phyloP scores from a whole-genome alignment of 495 filamentous ascomycete genomes.

The Neurospora sp. region DNA sequence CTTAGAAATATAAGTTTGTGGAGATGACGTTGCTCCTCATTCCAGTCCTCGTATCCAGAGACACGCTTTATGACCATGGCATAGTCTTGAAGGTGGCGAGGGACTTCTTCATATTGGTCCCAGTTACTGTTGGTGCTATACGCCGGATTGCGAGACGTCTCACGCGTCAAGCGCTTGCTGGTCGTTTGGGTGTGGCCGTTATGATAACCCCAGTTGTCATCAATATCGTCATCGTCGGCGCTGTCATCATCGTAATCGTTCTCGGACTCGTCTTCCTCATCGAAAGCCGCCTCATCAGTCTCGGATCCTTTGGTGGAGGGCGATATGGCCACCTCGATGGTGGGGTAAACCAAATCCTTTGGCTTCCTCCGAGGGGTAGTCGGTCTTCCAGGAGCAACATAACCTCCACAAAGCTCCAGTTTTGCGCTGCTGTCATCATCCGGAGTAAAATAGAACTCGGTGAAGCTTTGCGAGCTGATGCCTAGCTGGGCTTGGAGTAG shows the following conservation, averaged over 20 bases:
- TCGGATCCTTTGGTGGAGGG: not conserved
- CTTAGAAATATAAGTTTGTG: slow-evolving; percentile 22
- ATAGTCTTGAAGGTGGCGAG: slow-evolving; percentile 12
- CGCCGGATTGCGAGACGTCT: not conserved
- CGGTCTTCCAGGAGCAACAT: not conserved
- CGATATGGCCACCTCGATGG: not conserved
- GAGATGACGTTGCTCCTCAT: slow-evolving; percentile 15
- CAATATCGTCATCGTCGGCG: slow-evolving; percentile 1
- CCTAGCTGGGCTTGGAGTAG: not conserved
- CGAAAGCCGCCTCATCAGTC: not conserved
- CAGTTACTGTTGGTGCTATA: slow-evolving; percentile 18
- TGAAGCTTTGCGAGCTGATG: not conserved
- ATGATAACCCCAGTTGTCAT: not conserved
- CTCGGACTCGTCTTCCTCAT: not conserved
- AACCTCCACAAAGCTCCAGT: not conserved
- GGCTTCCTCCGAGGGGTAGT: not conserved
- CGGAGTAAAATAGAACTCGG: not conserved
- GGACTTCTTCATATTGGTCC: slow-evolving; percentile 14
- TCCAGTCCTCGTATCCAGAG: slow-evolving; percentile 18
- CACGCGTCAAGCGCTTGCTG: not conserved
- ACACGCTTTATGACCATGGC: slow-evolving; percentile 2
- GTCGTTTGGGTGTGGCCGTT: not conserved
- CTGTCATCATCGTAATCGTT: not conserved
- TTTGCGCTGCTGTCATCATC: not conserved
- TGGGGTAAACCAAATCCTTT: not conserved